Evolutionary conservation across 352 stramenopile genomes (phyloP), one percentile per base, ranked within the genome.

Genomic region (Peronosclerospora sorghi): DNA sequence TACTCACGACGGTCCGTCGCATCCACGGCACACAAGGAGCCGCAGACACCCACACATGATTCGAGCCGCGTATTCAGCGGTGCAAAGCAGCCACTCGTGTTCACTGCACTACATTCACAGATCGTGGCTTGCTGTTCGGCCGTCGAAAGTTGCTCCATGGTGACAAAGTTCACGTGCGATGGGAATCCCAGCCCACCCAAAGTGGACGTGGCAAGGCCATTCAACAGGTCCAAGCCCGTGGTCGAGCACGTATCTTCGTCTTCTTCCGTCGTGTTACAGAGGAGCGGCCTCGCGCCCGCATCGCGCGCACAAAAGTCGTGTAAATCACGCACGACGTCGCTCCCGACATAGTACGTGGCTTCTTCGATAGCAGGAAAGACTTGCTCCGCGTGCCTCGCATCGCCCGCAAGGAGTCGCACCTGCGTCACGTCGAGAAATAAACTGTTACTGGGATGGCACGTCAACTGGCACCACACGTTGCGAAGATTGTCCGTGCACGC

Each of bases 401-500:
- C 72, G 37, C 70, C 67, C 13, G 64, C 39, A 47, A 84, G 62
- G 12, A 90, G 52, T 4, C 70, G 68, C 1, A 90, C 73, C 32
- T 86, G 70, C 1, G 65, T 63, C 14, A 83, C 67, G 8, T 87
- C 69, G 35, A 90, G 52, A 34, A 84, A 90, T 52, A 81, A 55
- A 32, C 68, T 81, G 51, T 90, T 86, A 55, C 53, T 90, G 8
- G 78, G 78, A 47, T 81, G 76, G 48, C 78, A 90, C 5, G 71
- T 72, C 41, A 81, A 85, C 36, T 87, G 75, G 54, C 75, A 90
- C 73, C 73, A 88, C 28, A 87, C 51, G 42, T 87, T 86, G 38
- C 67, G 68, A 41, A 86, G 45, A 35, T 86, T 86, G 38, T 82
- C 54, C 54, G 83, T 82, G 50, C 75, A 90, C 8, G 73, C 62